Conservation (phyloP, 371 early-diverging fungal genomes). For the Mucor indicus region DNA sequence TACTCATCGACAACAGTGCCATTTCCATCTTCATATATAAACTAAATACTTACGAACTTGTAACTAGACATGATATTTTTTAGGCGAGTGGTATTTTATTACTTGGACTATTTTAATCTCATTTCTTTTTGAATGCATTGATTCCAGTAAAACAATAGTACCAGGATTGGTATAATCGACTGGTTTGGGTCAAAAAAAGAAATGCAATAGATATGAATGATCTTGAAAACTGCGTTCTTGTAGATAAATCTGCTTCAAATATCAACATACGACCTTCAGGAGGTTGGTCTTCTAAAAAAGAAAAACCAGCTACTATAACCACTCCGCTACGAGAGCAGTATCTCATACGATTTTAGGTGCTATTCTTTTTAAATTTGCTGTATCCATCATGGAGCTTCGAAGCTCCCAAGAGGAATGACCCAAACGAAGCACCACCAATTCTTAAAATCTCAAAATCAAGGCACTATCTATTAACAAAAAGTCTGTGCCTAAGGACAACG, state of each 20-base stretch:
- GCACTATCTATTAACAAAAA: slow-evolving; percentile 3
- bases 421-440: slow-evolving; percentile 5
- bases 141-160: slow-evolving; percentile 7
- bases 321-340: slow-evolving; percentile 12
- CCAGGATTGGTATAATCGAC: slow-evolving; percentile 3
- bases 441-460: not conserved
- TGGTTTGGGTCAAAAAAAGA: slow-evolving; percentile 2
- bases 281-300: slow-evolving; percentile 10
- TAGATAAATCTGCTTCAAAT: slow-evolving; percentile 17
- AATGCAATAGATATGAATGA: slow-evolving; percentile 2
- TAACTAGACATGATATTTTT: too few relatives aligned
- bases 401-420: slow-evolving; percentile 9
- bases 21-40: slow-evolving; percentile 15
- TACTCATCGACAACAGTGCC: slow-evolving; percentile 16
- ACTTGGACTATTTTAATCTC: too few relatives aligned
- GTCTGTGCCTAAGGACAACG: slow-evolving; percentile 4
- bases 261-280: slow-evolving; percentile 16
- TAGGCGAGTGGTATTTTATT: too few relatives aligned
- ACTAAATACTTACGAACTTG: too few relatives aligned
- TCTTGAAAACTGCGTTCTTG: slow-evolving; percentile 10
- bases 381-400: too few relatives aligned
- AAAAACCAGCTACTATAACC: slow-evolving; percentile 12
- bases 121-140: too few relatives aligned
- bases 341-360: slow-evolving; percentile 14
- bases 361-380: slow-evolving; percentile 15